Base-by-base conservation (phyloP, 257 asterid genomes). In the Linaria vulgaris region DNA sequence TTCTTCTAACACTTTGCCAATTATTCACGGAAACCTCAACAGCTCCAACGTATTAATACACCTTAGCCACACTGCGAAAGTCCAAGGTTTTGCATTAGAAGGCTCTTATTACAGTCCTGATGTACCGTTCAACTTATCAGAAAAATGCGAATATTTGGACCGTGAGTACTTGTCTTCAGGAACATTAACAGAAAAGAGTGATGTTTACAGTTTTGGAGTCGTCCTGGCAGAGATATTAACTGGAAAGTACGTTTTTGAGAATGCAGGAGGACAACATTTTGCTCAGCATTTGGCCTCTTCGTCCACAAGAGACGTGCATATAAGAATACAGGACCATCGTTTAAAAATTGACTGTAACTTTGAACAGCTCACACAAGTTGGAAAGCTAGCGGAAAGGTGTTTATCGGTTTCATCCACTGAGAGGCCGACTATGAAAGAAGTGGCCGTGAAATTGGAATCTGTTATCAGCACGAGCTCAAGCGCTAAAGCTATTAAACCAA, bases 191-290 rank as follows among this genome's bases (percentile, higher is more conserved):
- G 64, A 63, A 27, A 70, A 78, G 25, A 74, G 68, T 13, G 75
- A 74, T 39, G 78, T 71, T 30, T 73, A 74, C 5, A 78, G 78
- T 23, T 74, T 78, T 3, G 69, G 76, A n/a, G 64, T 75, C 6
- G 76, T 69, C 2, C 71, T 78, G 0, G 43, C 61, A 2, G 80
- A 78, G 63, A 44, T 78, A 19, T 5, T 78, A 16, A 75, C 67
- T 0, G 49, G 74, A 0, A 38, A 41, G 56, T 64, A 53, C 25
- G 67, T 61, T 1, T 8, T 27, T 69, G 41, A 63, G 57, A n/a
- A n/a, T n/a, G 17, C 62, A 77, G 25, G 61, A 39, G 8, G 66
- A 73, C 39, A 56, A 47, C 43, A 66, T 30, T 25, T 21, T 73
- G 12, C 52, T 77, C 9, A 59, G 38, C 17, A 46, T 23, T 38